Evolutionary conservation across 495 filamentous ascomycete genomes (phyloP).

Genomic region (Xylaria flabelliformis): DNA sequence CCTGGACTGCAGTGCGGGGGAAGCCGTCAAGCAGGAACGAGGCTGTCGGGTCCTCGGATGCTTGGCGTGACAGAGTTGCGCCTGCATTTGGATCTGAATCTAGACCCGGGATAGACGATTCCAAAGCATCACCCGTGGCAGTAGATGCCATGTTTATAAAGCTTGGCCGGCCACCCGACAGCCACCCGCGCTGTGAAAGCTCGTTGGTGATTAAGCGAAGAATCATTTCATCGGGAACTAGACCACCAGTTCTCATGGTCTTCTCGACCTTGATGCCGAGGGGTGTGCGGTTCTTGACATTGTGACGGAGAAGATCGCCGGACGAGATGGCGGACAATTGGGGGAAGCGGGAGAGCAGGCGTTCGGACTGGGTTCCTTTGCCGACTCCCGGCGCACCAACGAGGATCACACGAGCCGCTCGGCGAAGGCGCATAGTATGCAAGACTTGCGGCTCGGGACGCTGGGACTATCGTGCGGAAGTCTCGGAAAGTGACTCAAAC

Average conservation of each 20-base stretch:
- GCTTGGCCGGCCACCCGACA: conserved; percentile 53
- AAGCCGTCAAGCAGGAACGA: conserved; percentile 98
- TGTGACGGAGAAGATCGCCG: conserved; percentile 87
- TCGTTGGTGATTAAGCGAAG: conserved; percentile 89
- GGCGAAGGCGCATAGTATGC: conserved; percentile 66
- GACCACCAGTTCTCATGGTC: conserved; percentile 80
- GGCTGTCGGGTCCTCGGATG: conserved; percentile 73
- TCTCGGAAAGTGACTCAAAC: conserved; percentile 1
- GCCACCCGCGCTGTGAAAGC: conserved; percentile 82
- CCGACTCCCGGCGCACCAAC: conserved; percentile 92
- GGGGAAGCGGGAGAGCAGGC: conserved; percentile 83
- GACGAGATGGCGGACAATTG: conserved; percentile 92
- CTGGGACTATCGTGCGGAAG: conserved; percentile 19
- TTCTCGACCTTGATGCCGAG: conserved; percentile 89
- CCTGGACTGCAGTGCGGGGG: conserved; percentile 85
- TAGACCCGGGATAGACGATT: conserved; percentile 47
- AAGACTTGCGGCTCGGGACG: neutral
- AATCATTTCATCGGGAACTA: conserved; percentile 90
- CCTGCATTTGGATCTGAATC: conserved; percentile 40
- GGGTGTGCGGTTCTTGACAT: conserved; percentile 85
- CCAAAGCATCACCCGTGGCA: conserved; percentile 37
- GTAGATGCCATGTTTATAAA: conserved; percentile 52
- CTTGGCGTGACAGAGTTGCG: conserved; percentile 43
- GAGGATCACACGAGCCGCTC: conserved; percentile 91
- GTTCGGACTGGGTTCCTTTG: conserved; percentile 93